These are phyloP conservation scores for Penicillium olsonii DNA, from an alignment of 2,329 filamentous ascomycete genomes.

Conservation along the genomic window DNA sequence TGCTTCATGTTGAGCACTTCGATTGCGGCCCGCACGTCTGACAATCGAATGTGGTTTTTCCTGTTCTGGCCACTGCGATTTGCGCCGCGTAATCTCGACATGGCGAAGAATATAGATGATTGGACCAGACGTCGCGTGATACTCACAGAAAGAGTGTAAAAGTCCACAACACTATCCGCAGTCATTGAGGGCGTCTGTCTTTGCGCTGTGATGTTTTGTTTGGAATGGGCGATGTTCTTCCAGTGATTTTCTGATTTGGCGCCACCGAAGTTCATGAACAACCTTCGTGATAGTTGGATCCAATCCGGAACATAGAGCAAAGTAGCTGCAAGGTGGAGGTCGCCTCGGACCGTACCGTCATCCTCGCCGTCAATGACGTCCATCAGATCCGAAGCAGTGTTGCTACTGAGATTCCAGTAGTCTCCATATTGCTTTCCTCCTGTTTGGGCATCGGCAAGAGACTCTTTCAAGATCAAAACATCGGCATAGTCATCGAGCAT, in stretches of 20 bases:
- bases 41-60: conserved; percentile 39
- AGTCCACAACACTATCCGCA: conserved; percentile 73
- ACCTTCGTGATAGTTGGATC: conserved; percentile 62
- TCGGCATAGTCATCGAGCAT: conserved; percentile 70
- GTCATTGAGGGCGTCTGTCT: conserved; percentile 67
- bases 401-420: conserved; percentile 64
- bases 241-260: conserved; percentile 66
- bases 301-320: conserved; percentile 63
- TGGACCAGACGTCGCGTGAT: conserved; percentile 71
- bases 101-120: conserved; percentile 68
- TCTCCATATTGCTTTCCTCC: conserved; percentile 64
- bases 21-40: conserved; percentile 58
- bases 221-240: conserved; percentile 56
- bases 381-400: conserved; percentile 33
- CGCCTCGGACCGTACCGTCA: conserved; percentile 29
- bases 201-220: conserved; percentile 13
- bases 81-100: conserved; percentile 63
- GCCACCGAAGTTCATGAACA: conserved; percentile 74
- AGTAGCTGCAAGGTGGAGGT: conserved; percentile 51
- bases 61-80: conserved; percentile 32
- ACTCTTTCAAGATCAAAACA: conserved; percentile 64
- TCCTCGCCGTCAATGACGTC: conserved; percentile 21
- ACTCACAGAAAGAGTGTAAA: conserved; percentile 67
- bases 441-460: conserved; percentile 59
- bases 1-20: conserved; percentile 55